Evolutionary conservation across 225 moss, liverwort and hornwort genomes (phyloP), one percentile per base, ranked within the genome.

Genomic region (Physcomitrium patens): DNA sequence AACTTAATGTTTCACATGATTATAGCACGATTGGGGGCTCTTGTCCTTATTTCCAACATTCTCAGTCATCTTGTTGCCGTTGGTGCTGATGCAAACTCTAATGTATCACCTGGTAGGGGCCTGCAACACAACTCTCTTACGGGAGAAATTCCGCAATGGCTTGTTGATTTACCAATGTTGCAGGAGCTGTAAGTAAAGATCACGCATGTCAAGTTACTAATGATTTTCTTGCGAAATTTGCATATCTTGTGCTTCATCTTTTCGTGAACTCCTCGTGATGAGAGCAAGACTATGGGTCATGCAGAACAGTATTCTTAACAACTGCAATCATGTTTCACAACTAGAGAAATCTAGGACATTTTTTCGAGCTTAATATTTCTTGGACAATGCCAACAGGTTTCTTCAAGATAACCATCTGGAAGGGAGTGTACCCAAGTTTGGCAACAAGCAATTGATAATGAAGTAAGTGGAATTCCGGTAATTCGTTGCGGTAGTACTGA

Each of bases 321-420:
- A 12, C 14, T 17, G 13, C 3, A 50, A 43, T 51, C 16, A 31
- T 42, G 23, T 42, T 41, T 20, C 49, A 19, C 2, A 15, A 2
- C 11, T 41, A 6, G 37, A 60, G 42, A 13, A 28, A 9, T 14
- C 60, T 47, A 28, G 12, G 6, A 57, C 52, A 12, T 55, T 15
- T 15, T 60, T 37, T 16, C 52, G 47, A 55, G 26, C 42, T 42
- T 14, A 63, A 9, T 9, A 45, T n/a, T 18, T 13, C 24, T 62
- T 7, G 0, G 8, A 67, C 17, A 62, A 44, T 24, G 17, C n/a
- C 31, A 65, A 45, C 78, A 86, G 86, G 61, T 65, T 68, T 73
- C 57, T 86, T 76, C 83, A 86, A 67, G 86, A 86, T 56, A 86
- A 84, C 62, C 72, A 43, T 58, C 58, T 86, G 16, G 80, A 72